phyloP scores from a whole-genome alignment of 805 yeast genomes.

The Ogataea angusta region DNA sequence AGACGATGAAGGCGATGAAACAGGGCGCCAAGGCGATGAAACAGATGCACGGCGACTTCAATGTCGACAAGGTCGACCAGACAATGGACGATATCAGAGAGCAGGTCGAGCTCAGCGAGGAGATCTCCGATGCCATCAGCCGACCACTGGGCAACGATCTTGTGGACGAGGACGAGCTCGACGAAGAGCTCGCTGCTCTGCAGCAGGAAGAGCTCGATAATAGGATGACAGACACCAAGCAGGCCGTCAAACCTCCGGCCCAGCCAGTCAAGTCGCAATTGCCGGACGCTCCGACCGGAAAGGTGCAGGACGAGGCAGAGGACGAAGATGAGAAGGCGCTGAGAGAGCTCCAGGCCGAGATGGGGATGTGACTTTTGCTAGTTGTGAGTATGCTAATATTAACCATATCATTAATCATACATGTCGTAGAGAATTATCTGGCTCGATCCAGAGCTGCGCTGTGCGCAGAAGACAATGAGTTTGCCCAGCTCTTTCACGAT shows the following conservation, averaged over 20 bases:
- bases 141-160: conserved; percentile 82
- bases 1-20: conserved; percentile 98
- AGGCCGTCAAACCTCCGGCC: conserved; percentile 21
- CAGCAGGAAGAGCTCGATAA: conserved; percentile 76
- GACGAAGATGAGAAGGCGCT: conserved; percentile 85
- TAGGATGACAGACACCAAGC: conserved; percentile 47
- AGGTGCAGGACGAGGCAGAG: conserved; percentile 52
- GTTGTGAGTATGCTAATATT: conserved; percentile 1
- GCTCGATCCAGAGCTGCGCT: conserved; percentile 50
- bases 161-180: conserved; percentile 89
- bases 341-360: conserved; percentile 77
- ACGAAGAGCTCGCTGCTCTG: conserved; percentile 84
- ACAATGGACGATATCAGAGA: conserved; percentile 98
- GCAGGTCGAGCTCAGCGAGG: conserved; percentile 92
- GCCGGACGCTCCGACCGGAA: conserved; percentile 46
- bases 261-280: conserved; percentile 30
- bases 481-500: conserved; percentile 55
- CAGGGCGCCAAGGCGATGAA: conserved; percentile 97
- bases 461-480: conserved; percentile 50
- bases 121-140: conserved; percentile 92
- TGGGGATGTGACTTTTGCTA: conserved; percentile 47
- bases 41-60: conserved; percentile 89
- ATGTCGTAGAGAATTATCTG: conserved; percentile 47
- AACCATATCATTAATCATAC: conserved; percentile 33
- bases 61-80: conserved; percentile 93